Evolutionary conservation across 768 basidiomycete species (phyloP), one percentile per base, ranked within the genome.

Genomic region (Tubosaeta sp.): DNA sequence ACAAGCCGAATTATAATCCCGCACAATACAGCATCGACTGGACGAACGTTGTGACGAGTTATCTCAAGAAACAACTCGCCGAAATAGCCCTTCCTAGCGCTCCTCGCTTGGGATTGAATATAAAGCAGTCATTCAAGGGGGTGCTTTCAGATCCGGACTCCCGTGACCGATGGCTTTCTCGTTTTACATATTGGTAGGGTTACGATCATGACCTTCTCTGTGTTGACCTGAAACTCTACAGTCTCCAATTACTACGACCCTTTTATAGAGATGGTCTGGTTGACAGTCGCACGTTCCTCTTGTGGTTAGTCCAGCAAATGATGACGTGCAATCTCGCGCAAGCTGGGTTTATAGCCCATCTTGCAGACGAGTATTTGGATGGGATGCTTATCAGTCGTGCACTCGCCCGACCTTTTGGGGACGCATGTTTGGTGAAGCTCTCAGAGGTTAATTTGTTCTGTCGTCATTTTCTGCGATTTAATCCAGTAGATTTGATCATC

Each of bases 121-220:
- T 92, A 62, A 91, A 91, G 60, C 85, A 86, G 53, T 85, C 84
- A 0, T 93, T 93, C 68, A 91, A 89, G 64, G 85, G 88, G 5
- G 83, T 91, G 5, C 72, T 93, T 14, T 78, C 84, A 3, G 91
- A 93, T 43, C 59, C 71, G 0, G 86, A 90, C 19, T 74, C 80
- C 13, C 79, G 89, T 31, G 83, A 86, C 50, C 76, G 77, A 53
- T 93, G 91, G 91, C 77, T 87, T 54, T 83, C 82, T 5, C 83
- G 86, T 29, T 93, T 91, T 57, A 76, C 77, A 9, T 93, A 91
- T 66, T 83, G 86, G 91, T 90, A 56, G 37, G 73, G 52, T 50
- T 43, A 32, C 34, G 31, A 32, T 16, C 2, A 7, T 32, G 7
- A 3, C 27, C 11, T 9, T 42, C 3, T 29, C 22, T n/a, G 8